Base-by-base conservation (phyloP, 2,329 filamentous ascomycete species). In the Aspergillus fischeri region DNA sequence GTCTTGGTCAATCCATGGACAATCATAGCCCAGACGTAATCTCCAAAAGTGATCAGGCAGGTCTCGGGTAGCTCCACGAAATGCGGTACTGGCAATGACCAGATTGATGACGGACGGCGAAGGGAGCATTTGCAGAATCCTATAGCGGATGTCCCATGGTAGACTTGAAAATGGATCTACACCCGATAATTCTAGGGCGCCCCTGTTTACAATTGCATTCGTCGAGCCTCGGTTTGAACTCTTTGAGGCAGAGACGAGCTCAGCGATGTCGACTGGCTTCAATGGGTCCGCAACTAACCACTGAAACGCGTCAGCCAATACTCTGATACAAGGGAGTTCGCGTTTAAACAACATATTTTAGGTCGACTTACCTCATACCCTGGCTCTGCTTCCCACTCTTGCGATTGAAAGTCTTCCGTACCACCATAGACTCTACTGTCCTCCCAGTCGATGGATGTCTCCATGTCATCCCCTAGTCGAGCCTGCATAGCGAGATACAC, bases 81-180 rank as follows among this genome's bases (percentile, higher is more conserved):
- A 52, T 28, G 25, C 27, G 4, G 38, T 44, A 32, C 57, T 59
- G 11, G 41, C 54, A 9, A 48, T 24, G 47, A 27, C 10, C 7
- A 59, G 25, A 11, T 50, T 38, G 10, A 51, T 11, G 9, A 53
- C 32, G 8, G 42, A 52, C 7, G 25, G 8, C n/a, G 48, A 41
- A 8, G 54, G 52, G 20, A 60, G 52, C 4, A 50, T 25, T 4
- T 57, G 14, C 4, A 57, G 14, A 9, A 60, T 52, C 42, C 21
- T 52, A 17, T 49, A 45, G 35, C 20, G 49, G 14, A 57, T 1
- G 9, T 59, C 57, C 17, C 20, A 17, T 2, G 57, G 54, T 4
- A 59, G n/a, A 17, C 17, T 10, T 0, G 8, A 14, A 17, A 59
- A 54, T 7, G 44, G 28, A n/a, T 59, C 57, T n/a, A 28, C 20